These are phyloP conservation scores for Puccinia horiana DNA, from an alignment of 1,284 basidiomycete genomes.

Conservation along the genomic window DNA sequence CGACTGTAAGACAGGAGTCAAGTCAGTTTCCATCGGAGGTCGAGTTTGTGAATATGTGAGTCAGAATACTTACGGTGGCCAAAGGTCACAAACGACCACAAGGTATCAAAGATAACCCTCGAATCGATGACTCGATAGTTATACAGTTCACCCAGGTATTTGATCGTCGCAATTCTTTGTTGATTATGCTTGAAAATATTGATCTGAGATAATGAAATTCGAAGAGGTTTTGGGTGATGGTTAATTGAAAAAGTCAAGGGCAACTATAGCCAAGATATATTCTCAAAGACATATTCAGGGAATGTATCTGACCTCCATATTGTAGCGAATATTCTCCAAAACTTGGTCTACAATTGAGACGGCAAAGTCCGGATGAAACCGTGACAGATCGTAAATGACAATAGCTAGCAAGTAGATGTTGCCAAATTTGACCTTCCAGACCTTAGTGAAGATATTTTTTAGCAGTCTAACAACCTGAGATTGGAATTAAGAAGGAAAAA, in stretches of 20 bases:
- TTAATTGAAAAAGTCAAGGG: not conserved
- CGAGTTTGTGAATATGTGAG: not conserved
- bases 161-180: constrained; percentile 81
- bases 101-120: constrained; percentile 82
- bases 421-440: constrained; percentile 92
- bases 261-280: not conserved
- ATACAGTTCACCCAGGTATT: constrained; percentile 94
- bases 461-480: constrained; percentile 53
- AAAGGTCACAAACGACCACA: constrained; percentile 94
- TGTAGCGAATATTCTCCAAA: constrained; percentile 83
- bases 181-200: constrained; percentile 96
- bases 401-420: constrained; percentile 90
- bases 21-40: not conserved
- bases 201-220: constrained; percentile 56
- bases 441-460: constrained; percentile 84
- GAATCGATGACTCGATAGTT: constrained; percentile 92
- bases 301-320: constrained; percentile 67
- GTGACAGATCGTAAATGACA: constrained; percentile 86
- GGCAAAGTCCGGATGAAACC: constrained; percentile 85
- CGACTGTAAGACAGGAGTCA: constrained; percentile 61
- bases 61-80: constrained; percentile 66
- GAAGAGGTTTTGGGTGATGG: not conserved
- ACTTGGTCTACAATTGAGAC: constrained; percentile 89
- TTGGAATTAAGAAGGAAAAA: not conserved
- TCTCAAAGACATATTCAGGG: not conserved